Percentiles rank a stretch among this genome's conserved stretches.
Conservation (phyloP, 108 stramenopile genomes). For the Cyclotella distinguenda region DNA sequence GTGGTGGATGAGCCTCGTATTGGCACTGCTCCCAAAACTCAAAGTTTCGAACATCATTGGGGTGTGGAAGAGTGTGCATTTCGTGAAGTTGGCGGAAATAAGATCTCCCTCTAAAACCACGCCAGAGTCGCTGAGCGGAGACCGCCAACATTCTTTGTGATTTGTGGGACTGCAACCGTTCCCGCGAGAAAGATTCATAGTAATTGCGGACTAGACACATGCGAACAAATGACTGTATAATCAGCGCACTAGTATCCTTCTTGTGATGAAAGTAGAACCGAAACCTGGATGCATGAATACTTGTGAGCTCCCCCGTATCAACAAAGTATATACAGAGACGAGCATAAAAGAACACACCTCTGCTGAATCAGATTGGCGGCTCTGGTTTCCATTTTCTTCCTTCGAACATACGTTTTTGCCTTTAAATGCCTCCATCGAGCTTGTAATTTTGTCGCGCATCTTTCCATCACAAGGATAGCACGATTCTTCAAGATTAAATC, state of each 20-base stretch:
- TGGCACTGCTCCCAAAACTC: conserved; percentile 37
- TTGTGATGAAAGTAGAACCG: conserved; percentile 8
- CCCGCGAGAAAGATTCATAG: conserved; percentile 19
- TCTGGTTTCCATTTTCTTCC: conserved; percentile 10
- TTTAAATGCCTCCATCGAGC: conserved; percentile 23
- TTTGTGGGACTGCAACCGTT: conserved; percentile 35
- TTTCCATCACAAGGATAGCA: conserved; percentile 10
- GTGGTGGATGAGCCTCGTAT: conserved; percentile 34
- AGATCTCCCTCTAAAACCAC: conserved; percentile 31
- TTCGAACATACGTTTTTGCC: conserved; percentile 9
- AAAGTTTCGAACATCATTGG: conserved; percentile 32
- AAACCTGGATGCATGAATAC: conserved; percentile 10
- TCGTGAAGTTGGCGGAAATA: conserved; percentile 13
- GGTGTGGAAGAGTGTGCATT: conserved; percentile 32
- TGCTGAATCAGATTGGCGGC: conserved; percentile 39
- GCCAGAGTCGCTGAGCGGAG: conserved; percentile 28
- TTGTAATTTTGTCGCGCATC: conserved; percentile 35
- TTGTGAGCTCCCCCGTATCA: no score
- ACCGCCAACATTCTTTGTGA: conserved; percentile 20
- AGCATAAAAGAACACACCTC: conserved; percentile 1
- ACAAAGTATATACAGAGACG: no score
- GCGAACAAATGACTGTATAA: conserved; percentile 29
- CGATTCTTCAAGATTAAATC: conserved; percentile 14
- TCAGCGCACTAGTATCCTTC: conserved; percentile 8
- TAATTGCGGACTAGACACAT: conserved; percentile 14